Evolutionary conservation across 139 green algal genomes (phyloP).

Genomic region (Chlorella sp.): DNA sequence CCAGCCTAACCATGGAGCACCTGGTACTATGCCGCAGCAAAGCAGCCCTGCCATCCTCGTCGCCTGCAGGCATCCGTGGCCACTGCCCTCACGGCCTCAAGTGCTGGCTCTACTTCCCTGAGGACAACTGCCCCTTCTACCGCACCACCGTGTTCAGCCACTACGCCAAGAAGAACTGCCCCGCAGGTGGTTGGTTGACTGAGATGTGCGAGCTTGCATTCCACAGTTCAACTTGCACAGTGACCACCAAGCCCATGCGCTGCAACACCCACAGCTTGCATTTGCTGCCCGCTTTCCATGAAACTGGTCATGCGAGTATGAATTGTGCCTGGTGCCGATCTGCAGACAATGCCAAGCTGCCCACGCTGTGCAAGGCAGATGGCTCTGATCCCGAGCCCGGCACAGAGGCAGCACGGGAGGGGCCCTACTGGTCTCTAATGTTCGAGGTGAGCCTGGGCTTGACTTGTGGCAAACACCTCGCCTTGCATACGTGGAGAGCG

Average conservation of each 20-base stretch:
- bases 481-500: too few relatives aligned
- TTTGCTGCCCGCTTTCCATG: too few relatives aligned
- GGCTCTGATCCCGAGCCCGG: constrained; percentile 38
- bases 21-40: too few relatives aligned
- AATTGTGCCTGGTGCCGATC: too few relatives aligned
- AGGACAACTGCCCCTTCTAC: constrained; percentile 94
- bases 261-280: too few relatives aligned
- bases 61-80: constrained; percentile 61
- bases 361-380: constrained; percentile 80
- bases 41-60: too few relatives aligned
- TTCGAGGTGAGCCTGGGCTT: constrained; percentile 84
- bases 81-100: constrained; percentile 85
- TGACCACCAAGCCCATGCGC: too few relatives aligned
- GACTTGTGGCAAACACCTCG: too few relatives aligned
- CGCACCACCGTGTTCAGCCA: constrained; percentile 91
- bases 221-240: too few relatives aligned
- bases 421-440: constrained; percentile 95
- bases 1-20: too few relatives aligned
- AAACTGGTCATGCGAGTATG: too few relatives aligned
- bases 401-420: constrained; percentile 37
- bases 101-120: constrained; percentile 96
- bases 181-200: constrained; percentile 31
- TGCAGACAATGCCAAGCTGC: constrained; percentile 58
- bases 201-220: too few relatives aligned
- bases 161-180: constrained; percentile 90